Evolutionary conservation across 1,284 basidiomycete genomes (phyloP).

Genomic region (Schizophyllum commune): DNA sequence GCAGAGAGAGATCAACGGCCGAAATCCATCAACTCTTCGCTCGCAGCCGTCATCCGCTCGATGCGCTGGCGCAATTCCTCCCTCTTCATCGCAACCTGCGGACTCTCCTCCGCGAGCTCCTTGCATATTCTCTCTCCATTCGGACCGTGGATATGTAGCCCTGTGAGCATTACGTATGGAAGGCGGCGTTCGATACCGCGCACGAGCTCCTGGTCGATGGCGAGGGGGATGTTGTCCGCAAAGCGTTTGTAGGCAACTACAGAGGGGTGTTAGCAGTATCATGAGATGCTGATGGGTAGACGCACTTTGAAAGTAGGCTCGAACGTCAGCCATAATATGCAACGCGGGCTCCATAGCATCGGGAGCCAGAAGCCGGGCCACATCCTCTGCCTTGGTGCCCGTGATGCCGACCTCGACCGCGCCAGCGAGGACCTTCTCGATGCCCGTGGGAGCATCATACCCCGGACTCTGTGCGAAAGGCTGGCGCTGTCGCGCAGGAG

Average conservation of each 20-base stretch:
- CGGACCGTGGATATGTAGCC: conserved; percentile 35
- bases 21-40: conserved; percentile 31
- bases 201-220: conserved; percentile 57
- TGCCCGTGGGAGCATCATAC: conserved; percentile 3
- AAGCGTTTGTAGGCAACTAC: conserved; percentile 64
- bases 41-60: conserved; percentile 42
- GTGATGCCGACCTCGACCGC: conserved; percentile 37
- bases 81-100: conserved; percentile 33
- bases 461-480: conserved; percentile 3
- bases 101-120: conserved; percentile 44
- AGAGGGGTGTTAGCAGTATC: background rate
- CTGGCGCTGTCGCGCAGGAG: background rate
- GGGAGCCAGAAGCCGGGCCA: conserved; percentile 43
- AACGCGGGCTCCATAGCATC: conserved; percentile 49
- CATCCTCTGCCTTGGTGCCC: conserved; percentile 30
- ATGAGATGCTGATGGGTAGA: background rate
- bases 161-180: conserved; percentile 26
- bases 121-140: conserved; percentile 41
- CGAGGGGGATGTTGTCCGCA: conserved; percentile 51
- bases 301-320: conserved; percentile 65
- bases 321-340: conserved; percentile 57
- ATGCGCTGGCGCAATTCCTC: conserved; percentile 42
- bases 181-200: conserved; percentile 34
- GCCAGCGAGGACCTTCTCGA: conserved; percentile 29
- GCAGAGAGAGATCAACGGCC: background rate